Evolutionary conservation across 164 flowering plant species (phyloP).

Genomic region (Nymphaea thermarum): DNA sequence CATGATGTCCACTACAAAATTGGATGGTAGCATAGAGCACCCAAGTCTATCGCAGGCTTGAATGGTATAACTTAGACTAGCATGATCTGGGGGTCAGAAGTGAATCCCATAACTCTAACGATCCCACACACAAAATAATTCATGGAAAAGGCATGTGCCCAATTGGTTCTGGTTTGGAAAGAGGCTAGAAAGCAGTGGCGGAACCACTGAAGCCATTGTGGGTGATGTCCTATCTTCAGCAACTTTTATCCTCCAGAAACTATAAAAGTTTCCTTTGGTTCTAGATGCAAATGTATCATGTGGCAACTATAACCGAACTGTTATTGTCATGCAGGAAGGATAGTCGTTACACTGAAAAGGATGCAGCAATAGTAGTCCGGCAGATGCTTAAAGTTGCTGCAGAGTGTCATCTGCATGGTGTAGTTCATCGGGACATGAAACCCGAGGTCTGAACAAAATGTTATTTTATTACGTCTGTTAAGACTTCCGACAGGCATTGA

Average conservation of each 20-base stretch:
- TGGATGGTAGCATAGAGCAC: no score
- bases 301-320: background rate
- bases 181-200: no score
- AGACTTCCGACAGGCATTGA: background rate
- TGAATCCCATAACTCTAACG: no score
- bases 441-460: conserved; percentile 60
- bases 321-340: conserved; percentile 53
- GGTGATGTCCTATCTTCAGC: no score
- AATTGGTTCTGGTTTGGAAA: no score
- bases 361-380: conserved; percentile 83
- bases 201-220: no score
- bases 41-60: no score
- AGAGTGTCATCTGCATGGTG: conserved; percentile 89
- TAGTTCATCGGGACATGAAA: conserved; percentile 99
- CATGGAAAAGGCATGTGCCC: no score
- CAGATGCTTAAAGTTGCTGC: conserved; percentile 99
- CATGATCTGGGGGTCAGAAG: no score
- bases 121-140: no score
- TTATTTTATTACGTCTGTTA: background rate
- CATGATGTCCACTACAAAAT: no score
- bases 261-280: background rate
- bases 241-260: background rate
- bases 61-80: no score
- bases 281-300: background rate
- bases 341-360: conserved; percentile 91